These are phyloP conservation scores for Collybia nuda DNA, from an alignment of 768 basidiomycete genomes.

Conservation along the genomic window DNA sequence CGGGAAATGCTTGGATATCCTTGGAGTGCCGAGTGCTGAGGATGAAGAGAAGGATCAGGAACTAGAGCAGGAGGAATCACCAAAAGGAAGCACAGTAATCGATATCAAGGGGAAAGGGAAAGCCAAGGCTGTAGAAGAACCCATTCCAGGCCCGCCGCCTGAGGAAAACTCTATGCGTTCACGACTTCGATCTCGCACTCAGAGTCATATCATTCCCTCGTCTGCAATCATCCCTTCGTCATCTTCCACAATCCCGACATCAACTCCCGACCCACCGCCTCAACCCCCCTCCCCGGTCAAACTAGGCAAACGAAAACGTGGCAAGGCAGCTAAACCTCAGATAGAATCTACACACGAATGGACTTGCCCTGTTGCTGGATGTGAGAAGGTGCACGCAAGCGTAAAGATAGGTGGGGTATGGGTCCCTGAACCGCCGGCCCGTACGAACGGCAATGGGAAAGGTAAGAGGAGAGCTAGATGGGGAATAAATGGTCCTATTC, in stretches of 20 bases:
- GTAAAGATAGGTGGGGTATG: constrained; percentile 59
- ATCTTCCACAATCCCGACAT: not conserved
- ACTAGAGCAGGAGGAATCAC: not conserved
- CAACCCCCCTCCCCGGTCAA: constrained; percentile 2
- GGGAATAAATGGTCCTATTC: constrained; percentile 25
- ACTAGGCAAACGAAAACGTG: constrained; percentile 19
- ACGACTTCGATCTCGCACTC: constrained; percentile 50
- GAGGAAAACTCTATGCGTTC: constrained; percentile 49
- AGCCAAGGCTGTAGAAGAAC: constrained; percentile 17
- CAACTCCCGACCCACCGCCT: constrained; percentile 8
- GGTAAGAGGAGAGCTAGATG: constrained; percentile 5
- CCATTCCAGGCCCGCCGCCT: constrained; percentile 1
- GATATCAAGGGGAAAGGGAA: constrained; percentile 39
- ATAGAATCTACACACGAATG: constrained; percentile 56
- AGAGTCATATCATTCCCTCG: not conserved
- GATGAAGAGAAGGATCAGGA: constrained; percentile 4
- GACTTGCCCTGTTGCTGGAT: constrained; percentile 64
- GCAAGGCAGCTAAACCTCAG: constrained; percentile 27
- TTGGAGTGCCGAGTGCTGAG: constrained; percentile 38
- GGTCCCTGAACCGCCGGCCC: constrained; percentile 43
- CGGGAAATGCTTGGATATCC: constrained; percentile 65
- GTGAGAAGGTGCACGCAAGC: constrained; percentile 54
- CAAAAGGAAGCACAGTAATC: constrained; percentile 8
- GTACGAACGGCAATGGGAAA: constrained; percentile 6
- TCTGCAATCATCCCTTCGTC: not conserved